phyloP scores from a whole-genome alignment of 2,329 filamentous ascomycete genomes.

The Cordyceps javanica region DNA sequence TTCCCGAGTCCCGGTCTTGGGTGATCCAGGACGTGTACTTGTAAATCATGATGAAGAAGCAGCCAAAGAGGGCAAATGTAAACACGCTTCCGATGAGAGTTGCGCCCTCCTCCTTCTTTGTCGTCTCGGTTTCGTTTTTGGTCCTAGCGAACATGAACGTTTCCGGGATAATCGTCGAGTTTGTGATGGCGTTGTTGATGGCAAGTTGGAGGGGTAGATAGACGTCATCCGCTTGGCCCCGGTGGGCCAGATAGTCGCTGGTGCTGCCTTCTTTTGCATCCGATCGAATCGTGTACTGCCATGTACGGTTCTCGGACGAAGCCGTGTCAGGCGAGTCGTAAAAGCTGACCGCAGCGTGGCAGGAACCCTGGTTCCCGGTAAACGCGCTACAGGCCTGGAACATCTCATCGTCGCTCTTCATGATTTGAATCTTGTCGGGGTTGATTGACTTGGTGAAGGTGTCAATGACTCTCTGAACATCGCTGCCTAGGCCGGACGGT shows the following conservation, averaged over 20 bases:
- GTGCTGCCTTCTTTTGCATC: slow-evolving; percentile 30
- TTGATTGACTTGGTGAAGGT: slow-evolving; percentile 19
- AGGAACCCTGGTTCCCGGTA: slow-evolving; percentile 17
- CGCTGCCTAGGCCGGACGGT: slow-evolving; percentile 18
- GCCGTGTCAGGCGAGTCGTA: slow-evolving; percentile 23
- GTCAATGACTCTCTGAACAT: slow-evolving; percentile 22
- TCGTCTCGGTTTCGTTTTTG: background rate
- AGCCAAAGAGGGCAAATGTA: slow-evolving; percentile 9
- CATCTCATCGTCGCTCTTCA: slow-evolving; percentile 17
- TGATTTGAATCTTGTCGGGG: slow-evolving; percentile 14
- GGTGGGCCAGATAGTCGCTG: slow-evolving; percentile 33
- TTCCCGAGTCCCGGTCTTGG: slow-evolving; percentile 25
- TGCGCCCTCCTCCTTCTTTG: background rate
- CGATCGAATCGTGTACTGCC: slow-evolving; percentile 24
- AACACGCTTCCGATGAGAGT: slow-evolving; percentile 17
- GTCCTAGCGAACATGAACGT: slow-evolving; percentile 18
- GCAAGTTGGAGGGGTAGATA: slow-evolving; percentile 28
- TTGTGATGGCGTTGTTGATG: slow-evolving; percentile 26
- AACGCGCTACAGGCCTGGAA: slow-evolving; percentile 19
- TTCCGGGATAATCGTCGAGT: slow-evolving; percentile 13
- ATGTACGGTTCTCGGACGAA: slow-evolving; percentile 17
- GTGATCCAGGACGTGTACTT: slow-evolving; percentile 19
- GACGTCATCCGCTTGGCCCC: slow-evolving; percentile 15
- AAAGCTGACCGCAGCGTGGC: slow-evolving; percentile 25
- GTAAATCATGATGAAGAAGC: slow-evolving; percentile 13